Evolutionary conservation across 208 protist genomes (phyloP).

Genomic region (Leishmania turanica): DNA sequence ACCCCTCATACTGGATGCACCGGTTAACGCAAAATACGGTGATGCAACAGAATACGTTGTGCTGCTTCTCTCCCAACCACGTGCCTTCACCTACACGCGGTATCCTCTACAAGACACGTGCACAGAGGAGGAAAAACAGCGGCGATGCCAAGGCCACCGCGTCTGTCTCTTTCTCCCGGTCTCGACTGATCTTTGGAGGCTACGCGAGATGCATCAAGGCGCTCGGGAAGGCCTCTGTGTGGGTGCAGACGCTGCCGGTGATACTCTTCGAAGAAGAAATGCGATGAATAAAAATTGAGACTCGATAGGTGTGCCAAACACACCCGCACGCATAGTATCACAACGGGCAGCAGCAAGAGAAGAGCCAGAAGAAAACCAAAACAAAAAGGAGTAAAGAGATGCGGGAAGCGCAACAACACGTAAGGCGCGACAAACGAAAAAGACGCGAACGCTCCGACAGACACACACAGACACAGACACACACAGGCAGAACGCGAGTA

Average conservation of each 20-base stretch:
- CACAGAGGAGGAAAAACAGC: neutral
- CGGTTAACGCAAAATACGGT: neutral
- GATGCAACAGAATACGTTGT: neutral
- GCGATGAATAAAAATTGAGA: slow-evolving; percentile 5
- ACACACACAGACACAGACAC: neutral
- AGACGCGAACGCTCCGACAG: neutral
- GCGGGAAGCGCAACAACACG: neutral
- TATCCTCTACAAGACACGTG: neutral
- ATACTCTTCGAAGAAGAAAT: neutral
- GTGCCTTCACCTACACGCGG: neutral
- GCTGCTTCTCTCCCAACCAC: too few relatives aligned
- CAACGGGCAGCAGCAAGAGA: slow-evolving; percentile 15
- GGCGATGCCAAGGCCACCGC: neutral
- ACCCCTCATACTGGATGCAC: neutral
- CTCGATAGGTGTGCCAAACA: too few relatives aligned
- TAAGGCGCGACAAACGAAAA: neutral
- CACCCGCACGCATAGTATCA: neutral
- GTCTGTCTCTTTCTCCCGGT: neutral
- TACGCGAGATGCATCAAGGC: neutral
- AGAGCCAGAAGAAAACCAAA: neutral
- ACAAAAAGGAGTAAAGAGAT: slow-evolving; percentile 6
- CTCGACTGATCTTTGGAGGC: neutral
- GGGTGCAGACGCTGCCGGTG: neutral
- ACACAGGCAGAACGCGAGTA: neutral
- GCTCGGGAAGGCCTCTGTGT: neutral